Evolutionary conservation across 2,329 filamentous ascomycete genomes (phyloP), one percentile per base, ranked within the genome.

Genomic region (Alternaria arborescens): DNA sequence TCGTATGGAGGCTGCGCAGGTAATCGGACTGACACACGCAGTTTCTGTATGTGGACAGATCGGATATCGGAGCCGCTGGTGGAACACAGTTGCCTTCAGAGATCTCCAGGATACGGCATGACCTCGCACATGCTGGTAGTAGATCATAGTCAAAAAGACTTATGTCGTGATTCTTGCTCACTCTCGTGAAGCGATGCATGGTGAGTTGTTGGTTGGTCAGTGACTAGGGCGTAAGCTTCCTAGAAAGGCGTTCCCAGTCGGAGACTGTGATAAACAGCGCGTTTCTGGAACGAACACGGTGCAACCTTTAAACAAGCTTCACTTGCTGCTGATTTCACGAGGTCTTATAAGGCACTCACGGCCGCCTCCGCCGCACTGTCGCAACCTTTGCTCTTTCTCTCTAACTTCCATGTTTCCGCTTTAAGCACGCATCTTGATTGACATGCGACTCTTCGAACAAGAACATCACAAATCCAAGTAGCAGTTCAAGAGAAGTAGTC

Each of bases 1-100:
- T 82, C 34, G 81, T 80, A 32, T 86, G 85, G 57, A 93, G 88
- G 8, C 83, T 77, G 4, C 83, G 80, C 3, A 95, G 83, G 22
- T 84, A 80, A 12, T 82, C 65, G 51, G 90, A 87, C 69, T 84
- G 81, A 80, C 93, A 97, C 81, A 96, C 93, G 79, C 93, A 96
- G 36, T 83, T 82, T 52, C 18, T 42, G 40, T 42, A 42, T 11
- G 40, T 42, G 11, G 6, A 42, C 90, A 93, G 77, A 87, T 92
- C 1, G 90, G 38, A 93, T 79, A 79, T 86, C 61, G 77, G 82
- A 82, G 54, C 86, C n/a, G 18, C 38, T n/a, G n/a, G 38, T 10
- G 38, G 18, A 41, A 41, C 4, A 41, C 18, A 14, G 10, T 22
- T 41, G 18, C 8, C 18, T 41, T n/a, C 38, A 41, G 38, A 41